These are phyloP conservation scores for Sclerotiophoma versabilis DNA, from an alignment of 2,329 filamentous ascomycete genomes.

Conservation along the genomic window DNA sequence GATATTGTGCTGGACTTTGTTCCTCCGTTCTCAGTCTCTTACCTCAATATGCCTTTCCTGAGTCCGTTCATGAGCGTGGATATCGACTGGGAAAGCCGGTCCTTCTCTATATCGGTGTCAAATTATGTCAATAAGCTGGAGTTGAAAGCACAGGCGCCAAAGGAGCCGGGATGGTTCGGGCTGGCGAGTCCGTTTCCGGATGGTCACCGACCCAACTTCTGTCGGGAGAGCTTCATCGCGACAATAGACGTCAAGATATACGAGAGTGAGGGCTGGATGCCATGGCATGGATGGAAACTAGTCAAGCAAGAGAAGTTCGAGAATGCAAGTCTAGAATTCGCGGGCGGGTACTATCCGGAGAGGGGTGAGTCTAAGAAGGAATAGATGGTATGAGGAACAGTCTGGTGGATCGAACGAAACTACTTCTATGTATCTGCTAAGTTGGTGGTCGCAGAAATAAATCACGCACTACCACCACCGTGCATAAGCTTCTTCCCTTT, in stretches of 20 bases:
- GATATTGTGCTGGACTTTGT: conserved; percentile 51
- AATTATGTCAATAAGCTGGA: conserved; percentile 52
- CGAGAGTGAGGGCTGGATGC: conserved; percentile 46
- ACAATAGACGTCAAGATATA: conserved; percentile 53
- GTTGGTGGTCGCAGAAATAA: background rate
- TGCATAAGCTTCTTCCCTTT: conserved; percentile 60
- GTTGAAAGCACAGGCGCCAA: conserved; percentile 51
- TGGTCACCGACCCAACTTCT: conserved; percentile 54
- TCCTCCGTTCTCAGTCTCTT: conserved; percentile 53
- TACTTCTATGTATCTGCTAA: background rate
- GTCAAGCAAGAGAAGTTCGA: conserved; percentile 52
- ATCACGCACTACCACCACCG: conserved; percentile 30
- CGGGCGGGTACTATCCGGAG: conserved; percentile 56
- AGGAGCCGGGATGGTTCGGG: conserved; percentile 54
- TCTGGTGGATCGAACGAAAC: background rate
- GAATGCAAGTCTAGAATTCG: conserved; percentile 57
- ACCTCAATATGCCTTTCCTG: conserved; percentile 38
- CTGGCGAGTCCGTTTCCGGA: conserved; percentile 56
- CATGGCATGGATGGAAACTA: conserved; percentile 49
- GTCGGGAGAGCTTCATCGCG: conserved; percentile 57
- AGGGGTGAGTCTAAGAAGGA: conserved; percentile 48
- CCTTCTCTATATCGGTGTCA: conserved; percentile 48
- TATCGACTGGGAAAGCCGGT: conserved; percentile 51
- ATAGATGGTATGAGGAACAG: background rate
- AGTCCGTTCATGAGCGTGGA: conserved; percentile 54